phyloP scores from a whole-genome alignment of 1,139 yeast genomes.

The Kodamaea plutei region DNA sequence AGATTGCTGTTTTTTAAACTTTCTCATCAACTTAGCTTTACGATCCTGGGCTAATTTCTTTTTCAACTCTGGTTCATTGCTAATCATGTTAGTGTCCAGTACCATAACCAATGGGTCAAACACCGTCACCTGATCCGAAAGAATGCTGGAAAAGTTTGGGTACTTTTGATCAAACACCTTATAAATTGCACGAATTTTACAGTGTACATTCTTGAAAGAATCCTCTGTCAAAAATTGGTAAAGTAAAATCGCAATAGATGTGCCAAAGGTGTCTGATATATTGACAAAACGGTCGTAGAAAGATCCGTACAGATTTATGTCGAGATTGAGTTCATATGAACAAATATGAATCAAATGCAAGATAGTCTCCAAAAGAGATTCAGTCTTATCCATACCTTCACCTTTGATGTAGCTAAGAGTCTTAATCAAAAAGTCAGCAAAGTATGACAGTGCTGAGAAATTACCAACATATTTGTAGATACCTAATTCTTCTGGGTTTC shows the following conservation, averaged over 20 bases:
- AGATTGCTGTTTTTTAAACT: slow-evolving; percentile 72
- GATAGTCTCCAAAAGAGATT: slow-evolving; percentile 52
- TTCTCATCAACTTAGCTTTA: slow-evolving; percentile 69
- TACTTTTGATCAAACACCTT: slow-evolving; percentile 29
- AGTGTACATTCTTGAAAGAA: slow-evolving; percentile 37
- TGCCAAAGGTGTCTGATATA: slow-evolving; percentile 25
- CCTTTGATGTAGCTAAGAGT: slow-evolving; percentile 42
- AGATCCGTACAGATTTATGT: slow-evolving; percentile 26
- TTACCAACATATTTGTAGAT: slow-evolving; percentile 32
- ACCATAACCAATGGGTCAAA: slow-evolving; percentile 21
- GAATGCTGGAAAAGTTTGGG: slow-evolving; percentile 17
- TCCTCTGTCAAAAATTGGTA: slow-evolving; percentile 42
- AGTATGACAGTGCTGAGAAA: slow-evolving; percentile 49
- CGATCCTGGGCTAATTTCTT: slow-evolving; percentile 69
- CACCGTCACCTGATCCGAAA: slow-evolving; percentile 18
- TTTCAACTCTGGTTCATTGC: slow-evolving; percentile 45
- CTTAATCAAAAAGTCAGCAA: slow-evolving; percentile 49
- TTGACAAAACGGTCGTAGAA: slow-evolving; percentile 35
- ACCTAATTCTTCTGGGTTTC: slow-evolving; percentile 27
- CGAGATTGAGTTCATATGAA: slow-evolving; percentile 29
- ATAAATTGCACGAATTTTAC: slow-evolving; percentile 55
- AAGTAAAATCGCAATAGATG: slow-evolving; percentile 44
- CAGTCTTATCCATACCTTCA: slow-evolving; percentile 42
- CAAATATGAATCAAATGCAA: slow-evolving; percentile 69
- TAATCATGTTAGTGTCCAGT: slow-evolving; percentile 12